Base-by-base conservation (phyloP, 1,284 basidiomycete genomes). In the Rhizopogon parksii region DNA sequence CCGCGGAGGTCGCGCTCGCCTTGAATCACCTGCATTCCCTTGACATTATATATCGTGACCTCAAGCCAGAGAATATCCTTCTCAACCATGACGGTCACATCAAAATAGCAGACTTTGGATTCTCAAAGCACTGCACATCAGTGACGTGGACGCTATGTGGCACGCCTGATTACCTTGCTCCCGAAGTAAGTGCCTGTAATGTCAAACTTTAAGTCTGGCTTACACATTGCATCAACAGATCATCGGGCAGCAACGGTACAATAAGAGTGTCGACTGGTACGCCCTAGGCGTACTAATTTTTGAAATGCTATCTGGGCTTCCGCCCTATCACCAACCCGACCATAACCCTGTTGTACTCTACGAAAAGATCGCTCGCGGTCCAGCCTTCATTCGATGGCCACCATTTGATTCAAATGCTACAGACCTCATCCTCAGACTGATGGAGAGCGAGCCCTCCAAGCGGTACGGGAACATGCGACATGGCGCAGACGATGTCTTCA, bases 181-280 rank as follows among this genome's bases (percentile, higher is more conserved):
- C 92, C 0, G 92, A 95, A 73, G 89, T 85, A 54, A 37, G 68
- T 58, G 46, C 9, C 32, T 4, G 39, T 17, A 35, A 21, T 25
- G 6, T 6, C 1, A 24, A 40, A 38, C 38, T 25, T 53, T 30
- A 6, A 49, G 36, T 52, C 48, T 40, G 17, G 49, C 50, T 3
- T 46, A 38, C 6, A 42, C 8, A 25, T 49, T 11, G 19, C 12
- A 24, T 0, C 4, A 34, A 45, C 53, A 86, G 83, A 82, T 95
- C 56, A 88, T 98, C 50, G 83, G 85, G 53, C 89, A 91, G 58
- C 87, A 90, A 58, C 86, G 94, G 2, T 98, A 99, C 73, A 97
- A 96, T 75, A 97, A 97, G 71, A 88, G 84, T 59, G 95, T 99
- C 1, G 96, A 99, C 65, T 99, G 95, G 95, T 99, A 98, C 69